Percentiles rank a stretch among this genome's conserved stretches.
Conservation (phyloP, 1,284 basidiomycete species). For the Pseudozyma pruni region DNA sequence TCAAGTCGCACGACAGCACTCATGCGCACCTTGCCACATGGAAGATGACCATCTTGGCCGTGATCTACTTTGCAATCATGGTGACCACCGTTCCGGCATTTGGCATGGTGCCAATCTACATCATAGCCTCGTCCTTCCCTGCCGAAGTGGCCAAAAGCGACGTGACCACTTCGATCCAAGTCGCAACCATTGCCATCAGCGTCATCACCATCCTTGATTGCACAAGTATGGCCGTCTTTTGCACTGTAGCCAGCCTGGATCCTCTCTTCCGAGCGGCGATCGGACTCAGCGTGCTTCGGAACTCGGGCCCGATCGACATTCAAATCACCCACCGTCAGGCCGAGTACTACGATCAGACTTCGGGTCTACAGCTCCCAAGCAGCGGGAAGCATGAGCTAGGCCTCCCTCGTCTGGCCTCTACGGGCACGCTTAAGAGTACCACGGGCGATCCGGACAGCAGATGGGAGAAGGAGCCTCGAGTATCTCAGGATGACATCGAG, state of each 20-base stretch:
- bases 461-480: no score
- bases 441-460: no score
- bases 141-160: background rate
- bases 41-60: slow-evolving; percentile 14
- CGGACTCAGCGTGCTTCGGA: slow-evolving; percentile 4
- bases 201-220: background rate
- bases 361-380: no score
- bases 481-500: no score
- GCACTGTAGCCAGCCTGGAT: slow-evolving; percentile 7
- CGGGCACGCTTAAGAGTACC: no score
- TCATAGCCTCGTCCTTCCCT: background rate
- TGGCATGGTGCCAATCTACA: background rate
- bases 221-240: background rate
- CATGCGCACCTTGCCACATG: background rate
- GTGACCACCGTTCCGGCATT: background rate
- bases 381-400: no score
- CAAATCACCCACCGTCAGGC: background rate
- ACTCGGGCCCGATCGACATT: slow-evolving; percentile 5
- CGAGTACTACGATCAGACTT: no score
- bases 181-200: background rate
- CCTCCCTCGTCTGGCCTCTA: no score
- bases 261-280: slow-evolving; percentile 11
- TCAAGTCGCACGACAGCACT: background rate
- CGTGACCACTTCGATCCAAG: background rate
- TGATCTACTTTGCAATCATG: background rate